These are phyloP conservation scores for Emmonsia crescens DNA, from an alignment of 2,329 filamentous ascomycete species.

Conservation along the genomic window DNA sequence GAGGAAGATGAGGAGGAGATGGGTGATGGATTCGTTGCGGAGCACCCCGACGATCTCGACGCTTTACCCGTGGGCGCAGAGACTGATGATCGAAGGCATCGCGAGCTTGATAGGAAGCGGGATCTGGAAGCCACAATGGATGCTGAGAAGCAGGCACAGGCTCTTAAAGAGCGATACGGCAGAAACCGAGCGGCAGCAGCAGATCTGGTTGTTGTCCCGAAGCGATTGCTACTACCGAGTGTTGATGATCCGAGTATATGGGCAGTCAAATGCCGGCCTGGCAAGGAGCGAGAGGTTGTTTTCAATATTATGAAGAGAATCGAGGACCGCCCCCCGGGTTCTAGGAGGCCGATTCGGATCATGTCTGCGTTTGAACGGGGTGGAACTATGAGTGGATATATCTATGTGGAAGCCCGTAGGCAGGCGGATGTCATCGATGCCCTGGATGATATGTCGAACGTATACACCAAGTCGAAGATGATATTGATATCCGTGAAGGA, in stretches of 20 bases:
- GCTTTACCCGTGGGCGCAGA: constrained; percentile 63
- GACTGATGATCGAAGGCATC: constrained; percentile 81
- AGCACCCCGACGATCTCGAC: constrained; percentile 81
- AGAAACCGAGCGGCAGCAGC: constrained; percentile 56
- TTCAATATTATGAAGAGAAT: constrained; percentile 81
- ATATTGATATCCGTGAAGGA: constrained; percentile 90
- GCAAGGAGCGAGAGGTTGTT: constrained; percentile 88
- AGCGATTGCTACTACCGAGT: constrained; percentile 76
- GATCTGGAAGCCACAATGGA: constrained; percentile 82
- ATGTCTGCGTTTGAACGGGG: constrained; percentile 88
- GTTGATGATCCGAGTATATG: constrained; percentile 95
- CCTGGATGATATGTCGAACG: constrained; percentile 73
- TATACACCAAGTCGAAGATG: constrained; percentile 80
- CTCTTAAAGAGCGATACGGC: constrained; percentile 78
- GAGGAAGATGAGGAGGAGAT: constrained; percentile 81
- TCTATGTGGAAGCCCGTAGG: constrained; percentile 86
- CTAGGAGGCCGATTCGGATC: constrained; percentile 71
- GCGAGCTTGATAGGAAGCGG: constrained; percentile 85
- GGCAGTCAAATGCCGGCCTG: constrained; percentile 84
- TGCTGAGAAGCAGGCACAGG: constrained; percentile 83
- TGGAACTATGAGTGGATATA: constrained; percentile 79
- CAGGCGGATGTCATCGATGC: constrained; percentile 77
- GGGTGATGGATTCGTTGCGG: constrained; percentile 73
- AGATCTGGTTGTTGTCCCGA: constrained; percentile 70
- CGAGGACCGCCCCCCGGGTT: constrained; percentile 60